These are phyloP conservation scores for Chlorella sp. DNA, from an alignment of 139 green algal genomes.

Conservation along the genomic window DNA sequence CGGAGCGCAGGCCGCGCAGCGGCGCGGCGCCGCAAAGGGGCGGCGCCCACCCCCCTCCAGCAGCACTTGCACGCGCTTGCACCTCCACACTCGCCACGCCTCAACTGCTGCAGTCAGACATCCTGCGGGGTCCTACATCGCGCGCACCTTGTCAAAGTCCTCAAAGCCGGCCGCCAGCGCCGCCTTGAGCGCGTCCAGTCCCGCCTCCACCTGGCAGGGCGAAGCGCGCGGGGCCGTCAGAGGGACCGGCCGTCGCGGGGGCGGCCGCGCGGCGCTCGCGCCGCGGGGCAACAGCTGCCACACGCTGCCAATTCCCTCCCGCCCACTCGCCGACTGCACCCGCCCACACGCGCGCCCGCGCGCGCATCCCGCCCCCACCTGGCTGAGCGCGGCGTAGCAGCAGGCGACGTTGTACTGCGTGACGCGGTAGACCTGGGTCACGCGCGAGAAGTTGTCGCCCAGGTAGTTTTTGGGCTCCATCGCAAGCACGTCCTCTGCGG, in stretches of 20 bases:
- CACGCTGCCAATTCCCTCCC: background rate
- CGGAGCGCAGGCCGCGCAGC: no score
- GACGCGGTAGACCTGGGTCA: constrained; percentile 90
- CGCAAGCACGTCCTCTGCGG: constrained; percentile 93
- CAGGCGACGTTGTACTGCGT: constrained; percentile 98
- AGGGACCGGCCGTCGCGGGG: background rate
- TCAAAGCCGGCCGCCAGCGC: constrained; percentile 90
- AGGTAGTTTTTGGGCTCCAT: constrained; percentile 94
- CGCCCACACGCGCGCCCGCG: background rate
- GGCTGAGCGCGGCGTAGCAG: constrained; percentile 90
- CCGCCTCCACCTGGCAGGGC: constrained; percentile 77
- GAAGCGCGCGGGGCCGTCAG: background rate
- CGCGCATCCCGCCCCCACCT: constrained; percentile 44
- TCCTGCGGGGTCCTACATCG: background rate
- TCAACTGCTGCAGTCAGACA: no score
- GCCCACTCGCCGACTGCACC: background rate
- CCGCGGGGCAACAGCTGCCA: background rate
- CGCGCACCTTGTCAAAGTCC: constrained; percentile 82
- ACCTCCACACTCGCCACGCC: no score
- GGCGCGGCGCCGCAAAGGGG: no score
- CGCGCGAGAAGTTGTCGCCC: constrained; percentile 87
- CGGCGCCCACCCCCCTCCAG: no score
- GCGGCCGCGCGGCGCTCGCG: background rate
- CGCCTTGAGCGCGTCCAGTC: constrained; percentile 80
- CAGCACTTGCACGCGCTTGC: no score